A percentile compares a stretch with the other conserved stretches of the same genome.
These are phyloP conservation scores for Protomyces macrosporus DNA, from an alignment of 1,139 yeast genomes.

Conservation along the genomic window DNA sequence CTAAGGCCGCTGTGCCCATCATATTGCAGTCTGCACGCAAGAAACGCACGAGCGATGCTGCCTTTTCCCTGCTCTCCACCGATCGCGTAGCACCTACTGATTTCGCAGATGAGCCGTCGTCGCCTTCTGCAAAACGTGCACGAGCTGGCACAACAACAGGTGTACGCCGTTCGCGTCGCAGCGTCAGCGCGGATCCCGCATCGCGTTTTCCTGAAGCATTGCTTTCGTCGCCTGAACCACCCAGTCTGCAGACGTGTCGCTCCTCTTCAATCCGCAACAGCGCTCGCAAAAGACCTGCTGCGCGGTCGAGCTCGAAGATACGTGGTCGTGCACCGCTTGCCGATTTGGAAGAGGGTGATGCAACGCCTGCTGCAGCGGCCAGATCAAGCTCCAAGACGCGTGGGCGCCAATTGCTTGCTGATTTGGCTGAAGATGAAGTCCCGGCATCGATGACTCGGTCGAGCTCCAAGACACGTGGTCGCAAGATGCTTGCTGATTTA, in stretches of 20 bases:
- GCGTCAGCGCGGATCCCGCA: neutral
- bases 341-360: too few species aligned
- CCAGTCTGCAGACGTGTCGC: too few species aligned
- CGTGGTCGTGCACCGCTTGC: too few species aligned
- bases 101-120: neutral
- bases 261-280: neutral
- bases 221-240: neutral
- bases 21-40: conserved; percentile 13
- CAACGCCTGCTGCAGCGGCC: too few species aligned
- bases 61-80: neutral
- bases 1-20: conserved; percentile 9
- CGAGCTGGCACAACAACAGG: neutral
- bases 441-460: too few species aligned
- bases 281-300: neutral
- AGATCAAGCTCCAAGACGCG: neutral
- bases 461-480: too few species aligned
- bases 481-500: too few species aligned
- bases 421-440: too few species aligned
- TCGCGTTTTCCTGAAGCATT: neutral
- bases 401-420: neutral
- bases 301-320: too few species aligned
- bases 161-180: neutral
- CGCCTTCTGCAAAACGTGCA: neutral
- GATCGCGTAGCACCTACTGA: neutral
- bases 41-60: conserved; percentile 3